Conservation (phyloP, 1,284 basidiomycete genomes). For the Bondarzewia mesenterica region DNA sequence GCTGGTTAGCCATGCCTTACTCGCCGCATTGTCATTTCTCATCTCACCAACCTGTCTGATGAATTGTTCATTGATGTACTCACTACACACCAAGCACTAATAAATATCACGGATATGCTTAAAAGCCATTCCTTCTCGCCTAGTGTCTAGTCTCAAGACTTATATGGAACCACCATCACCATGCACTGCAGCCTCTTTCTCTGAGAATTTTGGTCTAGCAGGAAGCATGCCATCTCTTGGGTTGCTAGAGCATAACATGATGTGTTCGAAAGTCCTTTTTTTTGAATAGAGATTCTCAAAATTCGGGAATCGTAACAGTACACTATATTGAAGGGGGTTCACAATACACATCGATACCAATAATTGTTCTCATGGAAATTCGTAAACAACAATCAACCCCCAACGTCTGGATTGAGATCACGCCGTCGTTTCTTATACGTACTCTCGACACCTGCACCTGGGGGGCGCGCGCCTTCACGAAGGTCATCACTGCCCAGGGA, state of each 20-base stretch:
- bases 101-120: constrained; percentile 83
- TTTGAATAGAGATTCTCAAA: too few species aligned
- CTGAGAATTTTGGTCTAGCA: constrained; percentile 67
- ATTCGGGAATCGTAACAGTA: too few species aligned
- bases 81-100: constrained; percentile 76
- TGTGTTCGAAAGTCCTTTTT: constrained; percentile 81
- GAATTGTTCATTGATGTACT: constrained; percentile 82
- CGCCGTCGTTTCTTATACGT: not conserved
- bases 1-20: constrained; percentile 84
- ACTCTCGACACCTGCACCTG: not conserved
- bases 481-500: not conserved
- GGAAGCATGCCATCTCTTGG: constrained; percentile 48
- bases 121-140: constrained; percentile 80
- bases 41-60: constrained; percentile 84
- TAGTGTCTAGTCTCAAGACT: constrained; percentile 77
- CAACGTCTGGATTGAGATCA: too few species aligned
- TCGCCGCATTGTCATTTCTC: constrained; percentile 84
- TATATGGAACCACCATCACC: constrained; percentile 63
- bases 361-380: too few species aligned
- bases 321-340: too few species aligned
- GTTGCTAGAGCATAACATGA: constrained; percentile 83
- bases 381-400: too few species aligned
- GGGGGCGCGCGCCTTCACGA: too few species aligned
- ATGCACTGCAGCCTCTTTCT: constrained; percentile 40
- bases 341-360: too few species aligned